Conservation (phyloP, 306 rosid genomes). For the Begonia masoniana region DNA sequence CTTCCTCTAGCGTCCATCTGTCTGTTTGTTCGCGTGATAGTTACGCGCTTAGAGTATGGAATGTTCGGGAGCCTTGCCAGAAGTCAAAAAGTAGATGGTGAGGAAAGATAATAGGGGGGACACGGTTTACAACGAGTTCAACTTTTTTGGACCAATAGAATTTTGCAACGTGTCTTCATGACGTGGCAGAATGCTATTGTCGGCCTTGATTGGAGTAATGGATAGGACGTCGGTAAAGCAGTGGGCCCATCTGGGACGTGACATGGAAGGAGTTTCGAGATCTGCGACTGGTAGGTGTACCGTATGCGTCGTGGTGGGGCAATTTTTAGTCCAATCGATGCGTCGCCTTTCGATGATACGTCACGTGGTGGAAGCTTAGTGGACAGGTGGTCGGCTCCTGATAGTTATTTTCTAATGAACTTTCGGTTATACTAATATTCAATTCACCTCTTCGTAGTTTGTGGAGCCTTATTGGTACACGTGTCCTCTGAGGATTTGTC, state of each 20-base stretch:
- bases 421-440: too few relatives aligned
- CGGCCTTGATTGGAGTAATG: slow-evolving; percentile 16
- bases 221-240: slow-evolving; percentile 21
- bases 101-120: slow-evolving; percentile 6
- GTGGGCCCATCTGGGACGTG: slow-evolving; percentile 1
- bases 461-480: too few relatives aligned
- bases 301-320: too few relatives aligned
- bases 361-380: too few relatives aligned
- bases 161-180: slow-evolving; percentile 13
- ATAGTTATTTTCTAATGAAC: too few relatives aligned
- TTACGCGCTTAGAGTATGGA: not conserved
- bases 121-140: not conserved
- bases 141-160: slow-evolving; percentile 12
- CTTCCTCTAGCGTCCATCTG: not conserved
- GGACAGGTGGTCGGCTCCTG: too few relatives aligned
- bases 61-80: not conserved
- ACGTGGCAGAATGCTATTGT: slow-evolving; percentile 13
- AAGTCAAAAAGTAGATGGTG: slow-evolving; percentile 6
- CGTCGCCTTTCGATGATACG: too few relatives aligned
- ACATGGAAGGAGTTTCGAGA: slow-evolving; percentile 7
- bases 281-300: not conserved
- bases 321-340: too few relatives aligned
- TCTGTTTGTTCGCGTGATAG: not conserved
- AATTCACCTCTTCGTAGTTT: too few relatives aligned
- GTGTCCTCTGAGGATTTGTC: too few relatives aligned